These are phyloP conservation scores for Pelargonium myrrhifolium DNA, from an alignment of 441 rosid species.

Conservation along the genomic window DNA sequence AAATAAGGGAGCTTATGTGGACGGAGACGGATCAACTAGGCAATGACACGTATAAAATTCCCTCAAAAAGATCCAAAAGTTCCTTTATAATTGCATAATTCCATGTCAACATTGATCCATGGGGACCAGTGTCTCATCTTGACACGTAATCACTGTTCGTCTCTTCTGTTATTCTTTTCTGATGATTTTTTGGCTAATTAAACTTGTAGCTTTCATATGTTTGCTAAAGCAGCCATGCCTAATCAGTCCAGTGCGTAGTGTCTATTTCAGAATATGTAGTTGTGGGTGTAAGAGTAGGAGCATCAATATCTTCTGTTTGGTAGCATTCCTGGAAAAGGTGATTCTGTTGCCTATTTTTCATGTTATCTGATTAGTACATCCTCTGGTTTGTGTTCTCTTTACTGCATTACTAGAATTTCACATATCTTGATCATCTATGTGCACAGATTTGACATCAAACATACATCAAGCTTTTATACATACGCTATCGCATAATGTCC, in stretches of 20 bases:
- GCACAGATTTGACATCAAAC: background rate
- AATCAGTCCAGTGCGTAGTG: conserved; percentile 5
- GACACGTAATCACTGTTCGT: conserved; percentile 6
- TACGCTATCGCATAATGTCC: background rate
- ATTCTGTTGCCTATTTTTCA: background rate
- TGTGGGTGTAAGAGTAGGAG: background rate
- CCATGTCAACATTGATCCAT: conserved; percentile 9
- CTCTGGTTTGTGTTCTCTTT: background rate
- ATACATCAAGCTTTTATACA: background rate
- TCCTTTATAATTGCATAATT: conserved; percentile 8
- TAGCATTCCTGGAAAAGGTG: conserved; percentile 6
- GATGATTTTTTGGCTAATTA: conserved; percentile 2
- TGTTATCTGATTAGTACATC: conserved; percentile 6
- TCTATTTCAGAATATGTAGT: conserved; percentile 5
- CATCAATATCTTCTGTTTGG: conserved; percentile 7
- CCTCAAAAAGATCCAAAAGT: conserved; percentile 1
- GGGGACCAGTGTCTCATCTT: conserved; percentile 6
- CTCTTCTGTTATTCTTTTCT: background rate
- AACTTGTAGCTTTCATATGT: conserved; percentile 1
- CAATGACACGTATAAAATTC: background rate
- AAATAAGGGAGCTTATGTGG: conserved; percentile 1
- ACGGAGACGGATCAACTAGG: background rate
- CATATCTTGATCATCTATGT: background rate
- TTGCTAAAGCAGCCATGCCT: conserved; percentile 5
- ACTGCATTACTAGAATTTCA: background rate